These are phyloP conservation scores for Candida frijolesensis DNA, from an alignment of 1,139 yeast genomes.

Conservation along the genomic window DNA sequence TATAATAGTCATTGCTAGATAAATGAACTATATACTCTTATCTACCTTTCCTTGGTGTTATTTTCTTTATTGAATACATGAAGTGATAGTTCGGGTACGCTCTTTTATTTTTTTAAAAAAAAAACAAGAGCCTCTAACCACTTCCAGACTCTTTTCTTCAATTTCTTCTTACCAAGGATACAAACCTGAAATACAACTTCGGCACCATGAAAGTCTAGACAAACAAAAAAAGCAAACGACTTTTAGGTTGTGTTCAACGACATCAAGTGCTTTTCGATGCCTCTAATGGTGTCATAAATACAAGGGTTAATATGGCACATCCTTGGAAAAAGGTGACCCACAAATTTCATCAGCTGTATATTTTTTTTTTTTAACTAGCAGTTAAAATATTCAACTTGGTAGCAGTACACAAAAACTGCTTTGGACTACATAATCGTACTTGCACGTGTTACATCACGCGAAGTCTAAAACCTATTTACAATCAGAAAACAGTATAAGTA, in stretches of 20 bases:
- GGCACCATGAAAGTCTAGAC: no score
- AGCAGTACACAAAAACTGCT: neutral
- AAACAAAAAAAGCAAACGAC: no score
- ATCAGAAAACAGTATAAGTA: no score
- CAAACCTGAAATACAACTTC: neutral
- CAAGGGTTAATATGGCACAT: no score
- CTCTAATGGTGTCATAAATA: no score
- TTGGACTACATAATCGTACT: constrained; percentile 1
- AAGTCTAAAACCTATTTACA: neutral
- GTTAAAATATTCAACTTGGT: no score
- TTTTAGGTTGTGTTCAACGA: no score
- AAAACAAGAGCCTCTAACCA: neutral
- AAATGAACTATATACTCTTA: no score
- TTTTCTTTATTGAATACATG: neutral
- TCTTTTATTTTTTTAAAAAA: neutral
- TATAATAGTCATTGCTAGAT: neutral
- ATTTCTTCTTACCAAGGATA: neutral
- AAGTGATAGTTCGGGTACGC: no score
- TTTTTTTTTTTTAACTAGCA: neutral
- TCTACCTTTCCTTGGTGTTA: neutral
- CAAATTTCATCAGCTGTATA: no score
- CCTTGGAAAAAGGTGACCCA: no score
- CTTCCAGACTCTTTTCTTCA: neutral
- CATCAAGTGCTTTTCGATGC: no score
- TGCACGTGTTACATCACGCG: neutral